Evolutionary conservation across 352 stramenopile genomes (phyloP), one percentile per base, ranked within the genome.

Genomic region (Globisporangium nodosum): DNA sequence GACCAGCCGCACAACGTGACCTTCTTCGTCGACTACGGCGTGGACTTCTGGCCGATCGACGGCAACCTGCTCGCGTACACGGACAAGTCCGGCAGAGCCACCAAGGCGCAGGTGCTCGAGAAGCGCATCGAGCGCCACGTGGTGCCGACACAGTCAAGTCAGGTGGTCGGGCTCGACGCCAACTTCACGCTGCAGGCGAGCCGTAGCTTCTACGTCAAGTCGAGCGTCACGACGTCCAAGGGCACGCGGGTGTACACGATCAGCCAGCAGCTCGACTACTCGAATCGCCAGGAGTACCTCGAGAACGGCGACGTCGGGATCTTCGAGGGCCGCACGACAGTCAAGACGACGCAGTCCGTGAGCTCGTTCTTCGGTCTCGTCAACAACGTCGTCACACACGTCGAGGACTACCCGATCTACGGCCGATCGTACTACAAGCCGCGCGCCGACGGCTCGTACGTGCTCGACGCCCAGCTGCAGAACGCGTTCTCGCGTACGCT

Each of bases 21-120:
- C 16, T 86, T 90, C 59, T 63, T 63, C 5, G 79, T 90, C 21
- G 66, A 81, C 70, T 74, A 86, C 40, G 80, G 80, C 37, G 65
- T 82, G n/a, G 73, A 81, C 50, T 87, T 87, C 54, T 90, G 80
- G 80, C 65, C 78, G 37, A 82, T 85, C 48, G 76, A 85, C 51
- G 80, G 73, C 21, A 90, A 84, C 49, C 53, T 90, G 30, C 57
- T 90, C 42, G 64, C 81, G 16, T 90, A 79, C 60, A 54, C 77
- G 39, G 80, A 88, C 56, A 53, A 58, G 8, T 33, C 53, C 33
- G 74, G 75, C 48, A 64, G 54, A 12, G 67, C 62, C n/a, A 90
- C 77, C 12, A 50, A 64, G 9, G 75, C 71, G 4, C 52, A 61
- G 40, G 57, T 83, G 40, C 58, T 87, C 2, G 48, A 68, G 42